phyloP scores from a whole-genome alignment of 2,329 filamentous ascomycete species.

The Lachnellula arida region DNA sequence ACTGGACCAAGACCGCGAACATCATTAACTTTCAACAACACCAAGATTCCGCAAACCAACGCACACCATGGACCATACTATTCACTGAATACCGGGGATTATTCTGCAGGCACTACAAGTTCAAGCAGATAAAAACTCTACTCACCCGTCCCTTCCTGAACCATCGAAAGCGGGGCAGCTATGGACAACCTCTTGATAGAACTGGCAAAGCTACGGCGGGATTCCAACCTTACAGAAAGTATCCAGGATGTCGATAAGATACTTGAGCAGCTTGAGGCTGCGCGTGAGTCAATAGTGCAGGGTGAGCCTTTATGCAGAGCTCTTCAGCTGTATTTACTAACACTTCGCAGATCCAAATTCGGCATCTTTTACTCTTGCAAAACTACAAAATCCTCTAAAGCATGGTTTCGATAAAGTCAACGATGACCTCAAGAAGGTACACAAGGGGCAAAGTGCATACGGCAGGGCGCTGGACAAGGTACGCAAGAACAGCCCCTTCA shows the following conservation, averaged over 20 bases:
- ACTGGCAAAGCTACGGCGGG: slow-evolving; percentile 28
- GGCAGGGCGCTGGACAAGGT: slow-evolving; percentile 82
- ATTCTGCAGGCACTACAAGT: neutral
- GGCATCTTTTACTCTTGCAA: slow-evolving; percentile 70
- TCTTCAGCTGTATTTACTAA: slow-evolving; percentile 4
- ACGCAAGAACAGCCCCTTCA: slow-evolving; percentile 15
- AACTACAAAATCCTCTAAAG: slow-evolving; percentile 81
- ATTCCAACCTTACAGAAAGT: slow-evolving; percentile 30
- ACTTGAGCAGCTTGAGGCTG: slow-evolving; percentile 69
- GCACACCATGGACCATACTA: neutral
- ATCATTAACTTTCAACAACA: neutral
- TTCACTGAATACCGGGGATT: neutral
- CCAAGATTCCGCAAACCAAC: neutral
- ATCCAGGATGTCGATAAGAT: slow-evolving; percentile 77
- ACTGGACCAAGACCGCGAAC: slow-evolving; percentile 5
- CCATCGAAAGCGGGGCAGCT: slow-evolving; percentile 19
- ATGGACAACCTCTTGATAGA: slow-evolving; percentile 32
- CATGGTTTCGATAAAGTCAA: slow-evolving; percentile 75
- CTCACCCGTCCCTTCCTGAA: neutral
- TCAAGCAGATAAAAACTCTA: neutral
- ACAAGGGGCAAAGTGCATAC: slow-evolving; percentile 77
- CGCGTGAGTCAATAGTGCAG: slow-evolving; percentile 67
- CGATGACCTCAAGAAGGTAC: slow-evolving; percentile 75
- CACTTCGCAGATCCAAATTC: slow-evolving; percentile 56
- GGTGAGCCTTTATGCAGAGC: slow-evolving; percentile 44